A percentile compares a stretch with the other conserved stretches of the same genome.
phyloP scores from a whole-genome alignment of 2,329 filamentous ascomycete genomes.

The Aspergillus proliferans region DNA sequence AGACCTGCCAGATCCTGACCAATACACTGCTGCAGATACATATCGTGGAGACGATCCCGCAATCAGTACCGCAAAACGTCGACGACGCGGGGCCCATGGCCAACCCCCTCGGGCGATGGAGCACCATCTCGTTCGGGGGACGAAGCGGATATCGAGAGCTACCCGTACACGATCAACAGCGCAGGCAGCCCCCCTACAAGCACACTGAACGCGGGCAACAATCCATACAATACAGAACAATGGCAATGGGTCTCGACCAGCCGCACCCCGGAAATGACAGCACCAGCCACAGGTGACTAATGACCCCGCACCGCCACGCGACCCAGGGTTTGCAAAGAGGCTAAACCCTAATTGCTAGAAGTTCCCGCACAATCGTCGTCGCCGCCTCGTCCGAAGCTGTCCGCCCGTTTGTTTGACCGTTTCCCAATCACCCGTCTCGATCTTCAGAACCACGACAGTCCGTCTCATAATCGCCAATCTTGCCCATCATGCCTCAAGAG shows the following conservation, averaged over 20 bases:
- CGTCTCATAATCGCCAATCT: neutral
- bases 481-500: slow-evolving; percentile 93
- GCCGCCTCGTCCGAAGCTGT: slow-evolving; percentile 2
- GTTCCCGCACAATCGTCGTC: slow-evolving; percentile 7
- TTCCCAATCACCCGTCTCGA: slow-evolving; percentile 5
- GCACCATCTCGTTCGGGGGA: neutral
- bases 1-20: neutral
- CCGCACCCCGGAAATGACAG: neutral
- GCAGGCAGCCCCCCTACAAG: neutral
- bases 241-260: neutral
- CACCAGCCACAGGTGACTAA: neutral
- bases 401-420: neutral
- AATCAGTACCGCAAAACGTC: neutral
- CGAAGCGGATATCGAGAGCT: neutral
- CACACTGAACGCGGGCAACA: too few relatives aligned
- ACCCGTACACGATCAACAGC: neutral
- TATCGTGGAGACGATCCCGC: neutral
- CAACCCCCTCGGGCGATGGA: neutral
- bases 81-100: neutral
- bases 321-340: slow-evolving; percentile 14
- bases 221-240: neutral
- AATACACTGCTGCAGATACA: neutral
- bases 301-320: slow-evolving; percentile 12
- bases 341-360: slow-evolving; percentile 21
- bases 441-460: slow-evolving; percentile 16